Evolutionary conservation across 2,329 filamentous ascomycete species (phyloP).

Genomic region (Blumeria hordei): DNA sequence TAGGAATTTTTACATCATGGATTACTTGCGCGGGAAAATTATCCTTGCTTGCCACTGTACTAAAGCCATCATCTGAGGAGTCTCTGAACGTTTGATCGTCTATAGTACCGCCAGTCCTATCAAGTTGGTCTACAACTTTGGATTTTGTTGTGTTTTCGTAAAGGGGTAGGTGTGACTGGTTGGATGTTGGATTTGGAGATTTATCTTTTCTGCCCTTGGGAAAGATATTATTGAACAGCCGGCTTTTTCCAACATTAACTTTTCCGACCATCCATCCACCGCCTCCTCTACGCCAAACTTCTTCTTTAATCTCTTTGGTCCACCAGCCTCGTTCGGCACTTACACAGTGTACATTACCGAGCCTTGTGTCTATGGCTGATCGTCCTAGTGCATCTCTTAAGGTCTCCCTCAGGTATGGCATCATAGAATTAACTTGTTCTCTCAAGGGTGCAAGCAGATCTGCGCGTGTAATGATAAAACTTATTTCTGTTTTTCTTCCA

Average conservation of each 20-base stretch:
- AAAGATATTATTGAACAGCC: constrained; percentile 67
- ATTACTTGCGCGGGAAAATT: background rate
- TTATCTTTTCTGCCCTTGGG: constrained; percentile 37
- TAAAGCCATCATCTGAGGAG: background rate
- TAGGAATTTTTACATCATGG: background rate
- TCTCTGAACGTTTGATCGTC: background rate
- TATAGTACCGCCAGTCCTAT: background rate
- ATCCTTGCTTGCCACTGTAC: background rate
- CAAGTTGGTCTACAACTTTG: background rate
- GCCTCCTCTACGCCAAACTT: constrained; percentile 62
- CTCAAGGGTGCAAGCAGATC: constrained; percentile 71
- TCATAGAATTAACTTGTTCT: constrained; percentile 58
- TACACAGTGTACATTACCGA: constrained; percentile 72
- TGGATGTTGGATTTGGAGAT: background rate
- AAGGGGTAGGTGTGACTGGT: background rate
- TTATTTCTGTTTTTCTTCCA: constrained; percentile 51
- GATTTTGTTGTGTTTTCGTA: background rate
- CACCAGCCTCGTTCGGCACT: constrained; percentile 78
- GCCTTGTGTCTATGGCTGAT: constrained; percentile 40
- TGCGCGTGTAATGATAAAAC: constrained; percentile 73
- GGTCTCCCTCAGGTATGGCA: constrained; percentile 62
- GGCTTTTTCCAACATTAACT: constrained; percentile 91
- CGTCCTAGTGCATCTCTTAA: constrained; percentile 54
- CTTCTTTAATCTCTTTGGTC: constrained; percentile 65
- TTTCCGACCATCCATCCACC: constrained; percentile 95